phyloP scores from a whole-genome alignment of 2,329 filamentous ascomycete species.

The Colletotrichum sp. region DNA sequence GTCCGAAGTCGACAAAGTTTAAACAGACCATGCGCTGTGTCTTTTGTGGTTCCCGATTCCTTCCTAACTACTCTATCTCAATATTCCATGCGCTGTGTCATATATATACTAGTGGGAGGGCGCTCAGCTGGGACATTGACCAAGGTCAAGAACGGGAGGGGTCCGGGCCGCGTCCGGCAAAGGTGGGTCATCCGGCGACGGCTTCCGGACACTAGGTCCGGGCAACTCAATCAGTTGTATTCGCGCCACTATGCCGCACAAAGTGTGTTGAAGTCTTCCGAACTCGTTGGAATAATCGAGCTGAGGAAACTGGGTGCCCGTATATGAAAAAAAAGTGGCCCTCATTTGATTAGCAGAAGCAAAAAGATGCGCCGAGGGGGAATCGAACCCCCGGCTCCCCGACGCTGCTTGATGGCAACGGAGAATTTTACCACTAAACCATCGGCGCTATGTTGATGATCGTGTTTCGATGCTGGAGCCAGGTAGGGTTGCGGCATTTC shows the following conservation, averaged over 20 bases:
- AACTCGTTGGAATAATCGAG: too few relatives aligned
- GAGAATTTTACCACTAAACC: constrained; percentile 18
- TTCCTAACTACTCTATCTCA: too few relatives aligned
- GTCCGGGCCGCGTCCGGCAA: not conserved
- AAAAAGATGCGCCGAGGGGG: constrained; percentile 6
- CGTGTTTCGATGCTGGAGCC: rapidly evolving
- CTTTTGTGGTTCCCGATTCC: too few relatives aligned
- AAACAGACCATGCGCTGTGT: not conserved
- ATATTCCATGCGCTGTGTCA: not conserved
- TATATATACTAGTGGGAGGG: not conserved
- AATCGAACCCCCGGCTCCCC: constrained; percentile 13
- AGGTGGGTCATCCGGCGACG: not conserved
- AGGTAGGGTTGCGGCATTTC: not conserved
- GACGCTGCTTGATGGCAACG: constrained; percentile 6
- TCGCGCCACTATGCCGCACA: not conserved
- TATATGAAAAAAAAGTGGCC: not conserved
- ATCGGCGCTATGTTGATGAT: not conserved
- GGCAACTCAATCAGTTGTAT: not conserved
- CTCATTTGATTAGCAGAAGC: not conserved
- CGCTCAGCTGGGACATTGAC: not conserved
- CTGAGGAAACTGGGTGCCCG: not conserved
- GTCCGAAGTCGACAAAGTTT: not conserved
- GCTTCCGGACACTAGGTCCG: not conserved
- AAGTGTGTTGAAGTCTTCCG: not conserved
- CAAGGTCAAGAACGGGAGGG: not conserved